phyloP scores from a whole-genome alignment of 176 grass and related monocot species.

The Puccinellia tenuiflora region DNA sequence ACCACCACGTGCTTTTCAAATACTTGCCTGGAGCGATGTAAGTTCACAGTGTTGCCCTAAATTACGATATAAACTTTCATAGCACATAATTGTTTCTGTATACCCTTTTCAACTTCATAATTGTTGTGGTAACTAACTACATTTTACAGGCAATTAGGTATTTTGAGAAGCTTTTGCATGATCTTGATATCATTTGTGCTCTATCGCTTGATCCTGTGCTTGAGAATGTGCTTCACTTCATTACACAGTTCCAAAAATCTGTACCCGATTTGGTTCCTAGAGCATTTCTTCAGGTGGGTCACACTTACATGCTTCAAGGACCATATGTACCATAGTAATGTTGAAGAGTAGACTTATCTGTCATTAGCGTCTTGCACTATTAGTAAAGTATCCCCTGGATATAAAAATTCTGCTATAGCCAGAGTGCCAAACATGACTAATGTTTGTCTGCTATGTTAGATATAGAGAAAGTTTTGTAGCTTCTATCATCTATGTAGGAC shows the following conservation, averaged over 20 bases:
- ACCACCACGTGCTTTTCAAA: conserved; percentile 72
- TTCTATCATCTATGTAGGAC: background rate
- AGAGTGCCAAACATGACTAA: background rate
- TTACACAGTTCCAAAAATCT: conserved; percentile 83
- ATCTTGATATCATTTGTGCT: conserved; percentile 74
- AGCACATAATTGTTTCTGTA: conserved; percentile 12
- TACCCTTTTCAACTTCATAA: conserved; percentile 16
- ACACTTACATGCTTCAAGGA: conserved; percentile 5
- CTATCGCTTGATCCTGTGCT: conserved; percentile 57
- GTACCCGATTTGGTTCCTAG: conserved; percentile 86
- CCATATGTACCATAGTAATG: background rate
- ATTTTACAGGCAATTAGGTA: conserved; percentile 69
- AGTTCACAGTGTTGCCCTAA: conserved; percentile 19
- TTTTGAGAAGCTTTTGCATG: conserved; percentile 91
- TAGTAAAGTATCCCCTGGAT: background rate
- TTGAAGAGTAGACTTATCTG: background rate
- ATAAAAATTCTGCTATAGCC: background rate
- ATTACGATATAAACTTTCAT: background rate
- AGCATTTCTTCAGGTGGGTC: conserved; percentile 80
- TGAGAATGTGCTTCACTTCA: conserved; percentile 70
- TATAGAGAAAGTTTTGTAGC: background rate
- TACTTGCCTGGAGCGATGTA: conserved; percentile 85
- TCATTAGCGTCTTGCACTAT: background rate
- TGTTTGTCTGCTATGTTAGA: background rate
- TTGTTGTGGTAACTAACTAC: conserved; percentile 10